A percentile compares a stretch with the other conserved stretches of the same genome.
Conservation (phyloP, 345 rosid genomes). For the Sisymbrium altissimum region DNA sequence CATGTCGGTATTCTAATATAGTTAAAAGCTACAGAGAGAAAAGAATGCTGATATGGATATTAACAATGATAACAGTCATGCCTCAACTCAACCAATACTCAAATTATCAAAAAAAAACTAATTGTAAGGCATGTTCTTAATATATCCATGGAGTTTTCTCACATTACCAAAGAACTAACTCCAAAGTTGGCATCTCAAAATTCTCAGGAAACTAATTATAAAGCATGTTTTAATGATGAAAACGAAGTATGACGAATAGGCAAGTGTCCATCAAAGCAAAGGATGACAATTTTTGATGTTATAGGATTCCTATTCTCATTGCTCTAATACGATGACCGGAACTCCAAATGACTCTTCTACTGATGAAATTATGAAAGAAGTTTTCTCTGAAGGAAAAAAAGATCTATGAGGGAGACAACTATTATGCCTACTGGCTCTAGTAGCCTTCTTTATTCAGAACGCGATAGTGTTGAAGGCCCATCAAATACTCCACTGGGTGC, state of each 20-base stretch:
- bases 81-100: background rate
- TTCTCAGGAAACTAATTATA: background rate
- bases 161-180: no score
- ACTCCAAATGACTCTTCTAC: slow-evolving; percentile 29
- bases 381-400: slow-evolving; percentile 38
- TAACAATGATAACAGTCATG: background rate
- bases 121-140: no score
- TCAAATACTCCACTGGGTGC: slow-evolving; percentile 34
- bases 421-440: slow-evolving; percentile 30
- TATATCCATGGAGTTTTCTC: no score
- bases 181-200: slow-evolving; percentile 8
- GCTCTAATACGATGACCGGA: slow-evolving; percentile 35
- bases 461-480: slow-evolving; percentile 39
- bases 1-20: background rate
- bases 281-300: no score
- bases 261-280: background rate
- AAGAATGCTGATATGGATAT: no score
- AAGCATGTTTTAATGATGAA: background rate
- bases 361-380: slow-evolving; percentile 37
- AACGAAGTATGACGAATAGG: background rate
- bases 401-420: slow-evolving; percentile 12
- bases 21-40: no score
- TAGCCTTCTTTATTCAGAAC: slow-evolving; percentile 33
- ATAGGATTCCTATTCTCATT: no score
- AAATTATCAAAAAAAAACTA: background rate